Conservation (phyloP, 805 yeast species). For the Starmera amethionina region DNA sequence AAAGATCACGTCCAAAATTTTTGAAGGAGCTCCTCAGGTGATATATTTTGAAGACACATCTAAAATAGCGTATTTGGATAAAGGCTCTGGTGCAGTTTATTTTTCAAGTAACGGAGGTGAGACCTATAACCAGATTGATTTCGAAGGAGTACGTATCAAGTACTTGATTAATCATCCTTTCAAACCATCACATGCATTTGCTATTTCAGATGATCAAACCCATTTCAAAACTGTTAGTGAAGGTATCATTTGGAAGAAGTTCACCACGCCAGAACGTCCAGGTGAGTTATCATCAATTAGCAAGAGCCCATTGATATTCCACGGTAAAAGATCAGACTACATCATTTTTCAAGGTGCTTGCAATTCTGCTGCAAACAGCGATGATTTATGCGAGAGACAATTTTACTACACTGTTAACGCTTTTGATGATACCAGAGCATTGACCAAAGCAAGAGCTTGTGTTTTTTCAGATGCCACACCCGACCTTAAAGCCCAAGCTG, state of each 20-base stretch:
- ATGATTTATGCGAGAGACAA: slow-evolving; percentile 24
- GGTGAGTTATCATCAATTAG: slow-evolving; percentile 13
- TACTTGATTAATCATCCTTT: slow-evolving; percentile 28
- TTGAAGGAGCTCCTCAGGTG: slow-evolving; percentile 18
- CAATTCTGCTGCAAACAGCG: slow-evolving; percentile 9
- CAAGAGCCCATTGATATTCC: slow-evolving; percentile 24
- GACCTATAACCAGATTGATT: slow-evolving; percentile 29
- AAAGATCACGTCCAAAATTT: slow-evolving; percentile 8
- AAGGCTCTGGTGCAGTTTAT: slow-evolving; percentile 23
- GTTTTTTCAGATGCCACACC: slow-evolving; percentile 20
- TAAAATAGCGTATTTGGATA: slow-evolving; percentile 12
- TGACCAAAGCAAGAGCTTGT: slow-evolving; percentile 25
- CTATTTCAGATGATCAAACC: slow-evolving; percentile 20
- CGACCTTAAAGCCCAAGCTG: slow-evolving; percentile 10
- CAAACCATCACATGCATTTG: slow-evolving; percentile 28
- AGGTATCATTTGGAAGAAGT: slow-evolving; percentile 32
- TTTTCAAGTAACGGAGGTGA: slow-evolving; percentile 39
- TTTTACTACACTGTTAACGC: slow-evolving; percentile 37
- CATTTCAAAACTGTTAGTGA: slow-evolving; percentile 31
- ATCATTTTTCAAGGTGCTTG: slow-evolving; percentile 31
- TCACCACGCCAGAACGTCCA: slow-evolving; percentile 21
- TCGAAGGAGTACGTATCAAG: slow-evolving; percentile 25
- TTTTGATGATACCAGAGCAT: slow-evolving; percentile 23
- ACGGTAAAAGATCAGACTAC: slow-evolving; percentile 26
- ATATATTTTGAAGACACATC: slow-evolving; percentile 22